phyloP scores from a whole-genome alignment of 345 rosid genomes.

The Eucalyptus victrix region DNA sequence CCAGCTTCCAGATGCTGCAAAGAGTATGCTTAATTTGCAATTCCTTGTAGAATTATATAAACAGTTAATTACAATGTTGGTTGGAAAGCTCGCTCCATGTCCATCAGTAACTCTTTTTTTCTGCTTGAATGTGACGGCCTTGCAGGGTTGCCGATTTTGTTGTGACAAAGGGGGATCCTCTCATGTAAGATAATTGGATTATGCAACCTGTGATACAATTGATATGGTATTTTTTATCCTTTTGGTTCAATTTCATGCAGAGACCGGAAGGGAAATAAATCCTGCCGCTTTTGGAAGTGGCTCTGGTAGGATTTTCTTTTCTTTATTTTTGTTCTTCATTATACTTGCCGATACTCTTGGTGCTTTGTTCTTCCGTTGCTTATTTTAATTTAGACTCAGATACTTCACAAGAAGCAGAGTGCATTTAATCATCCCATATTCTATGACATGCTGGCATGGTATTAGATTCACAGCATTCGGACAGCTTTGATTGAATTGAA shows the following conservation, averaged over 20 bases:
- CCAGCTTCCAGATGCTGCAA: constrained; percentile 81
- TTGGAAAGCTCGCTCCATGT: background rate
- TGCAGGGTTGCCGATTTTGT: constrained; percentile 76
- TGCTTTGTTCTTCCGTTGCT: background rate
- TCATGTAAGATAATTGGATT: constrained; percentile 31
- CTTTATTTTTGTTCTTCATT: background rate
- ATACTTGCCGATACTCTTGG: background rate
- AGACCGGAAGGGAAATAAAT: constrained; percentile 35
- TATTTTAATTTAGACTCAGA: background rate
- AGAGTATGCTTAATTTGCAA: constrained; percentile 40
- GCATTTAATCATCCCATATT: background rate
- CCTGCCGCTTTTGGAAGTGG: constrained; percentile 74
- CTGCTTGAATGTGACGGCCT: background rate
- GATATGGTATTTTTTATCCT: background rate
- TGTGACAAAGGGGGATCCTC: constrained; percentile 55
- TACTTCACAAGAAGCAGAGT: background rate
- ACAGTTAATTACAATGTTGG: background rate
- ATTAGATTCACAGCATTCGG: background rate
- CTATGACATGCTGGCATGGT: background rate
- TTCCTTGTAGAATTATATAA: background rate
- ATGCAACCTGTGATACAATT: background rate
- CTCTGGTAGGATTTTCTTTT: constrained; percentile 40
- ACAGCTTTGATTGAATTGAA: background rate
- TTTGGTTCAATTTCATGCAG: constrained; percentile 10
- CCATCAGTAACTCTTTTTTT: background rate